Conservation (phyloP, 163 green algal species). For the Picocystis sp. region DNA sequence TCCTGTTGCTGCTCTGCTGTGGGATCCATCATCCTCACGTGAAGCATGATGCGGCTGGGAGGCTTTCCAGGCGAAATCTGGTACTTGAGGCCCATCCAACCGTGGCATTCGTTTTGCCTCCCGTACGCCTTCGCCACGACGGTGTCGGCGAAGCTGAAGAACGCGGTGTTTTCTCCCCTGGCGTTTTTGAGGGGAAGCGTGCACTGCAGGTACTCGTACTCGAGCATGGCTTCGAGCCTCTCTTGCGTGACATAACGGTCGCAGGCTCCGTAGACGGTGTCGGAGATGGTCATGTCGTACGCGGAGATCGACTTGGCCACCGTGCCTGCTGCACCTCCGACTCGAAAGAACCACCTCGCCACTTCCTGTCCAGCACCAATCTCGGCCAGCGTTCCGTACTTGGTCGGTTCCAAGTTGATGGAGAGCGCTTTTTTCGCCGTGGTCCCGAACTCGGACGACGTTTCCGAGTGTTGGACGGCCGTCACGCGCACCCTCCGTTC, state of each 20-base stretch:
- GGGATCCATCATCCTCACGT: constrained; percentile 29
- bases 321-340: constrained; percentile 32
- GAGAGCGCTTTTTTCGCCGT: constrained; percentile 19
- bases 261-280: constrained; percentile 25
- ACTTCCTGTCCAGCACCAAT: constrained; percentile 38
- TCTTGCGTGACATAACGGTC: constrained; percentile 29
- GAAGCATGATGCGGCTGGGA: constrained; percentile 28
- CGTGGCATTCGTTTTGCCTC: constrained; percentile 33
- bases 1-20: constrained; percentile 28
- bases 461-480: too few relatives aligned
- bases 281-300: constrained; percentile 37
- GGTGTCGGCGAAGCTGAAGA: constrained; percentile 40
- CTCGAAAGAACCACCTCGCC: constrained; percentile 14
- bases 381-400: constrained; percentile 32
- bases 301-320: constrained; percentile 28
- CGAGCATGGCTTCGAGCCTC: constrained; percentile 30
- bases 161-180: constrained; percentile 21
- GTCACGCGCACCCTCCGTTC: too few relatives aligned
- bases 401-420: constrained; percentile 27
- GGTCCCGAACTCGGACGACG: too few relatives aligned
- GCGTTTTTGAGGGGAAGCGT: constrained; percentile 23
- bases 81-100: constrained; percentile 36
- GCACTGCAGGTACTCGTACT: constrained; percentile 27
- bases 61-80: constrained; percentile 15
- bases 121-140: constrained; percentile 25